These are phyloP conservation scores for Liriodendron chinense DNA, from an alignment of 164 flowering plant genomes.

Conservation along the genomic window DNA sequence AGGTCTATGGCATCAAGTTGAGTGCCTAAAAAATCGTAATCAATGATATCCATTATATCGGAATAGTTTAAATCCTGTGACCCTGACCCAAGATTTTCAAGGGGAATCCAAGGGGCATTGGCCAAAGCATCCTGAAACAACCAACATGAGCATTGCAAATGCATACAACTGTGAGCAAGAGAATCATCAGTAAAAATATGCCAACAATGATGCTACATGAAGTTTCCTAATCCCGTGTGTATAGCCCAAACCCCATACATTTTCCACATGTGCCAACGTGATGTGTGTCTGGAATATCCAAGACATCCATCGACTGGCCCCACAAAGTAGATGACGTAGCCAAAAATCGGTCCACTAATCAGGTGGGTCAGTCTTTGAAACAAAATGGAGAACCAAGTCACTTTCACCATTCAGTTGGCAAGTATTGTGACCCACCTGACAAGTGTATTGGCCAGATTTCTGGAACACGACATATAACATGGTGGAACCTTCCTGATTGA, in stretches of 20 bases:
- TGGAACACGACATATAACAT: neutral
- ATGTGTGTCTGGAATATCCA: neutral
- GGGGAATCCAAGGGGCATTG: neutral
- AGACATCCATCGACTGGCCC: neutral
- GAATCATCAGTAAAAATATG: neutral
- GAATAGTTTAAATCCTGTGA: slow-evolving; percentile 2
- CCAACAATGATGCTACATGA: neutral
- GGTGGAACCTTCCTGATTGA: neutral
- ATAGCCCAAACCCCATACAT: neutral
- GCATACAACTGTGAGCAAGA: neutral
- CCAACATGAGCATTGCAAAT: neutral
- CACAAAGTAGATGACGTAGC: too few relatives aligned
- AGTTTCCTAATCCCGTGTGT: neutral
- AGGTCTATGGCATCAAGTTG: slow-evolving; percentile 4
- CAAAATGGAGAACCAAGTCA: too few relatives aligned
- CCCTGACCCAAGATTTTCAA: neutral
- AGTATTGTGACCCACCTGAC: neutral
- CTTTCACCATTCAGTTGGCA: too few relatives aligned
- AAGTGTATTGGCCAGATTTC: neutral
- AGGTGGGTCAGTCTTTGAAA: too few relatives aligned
- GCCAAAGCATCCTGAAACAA: slow-evolving; percentile 9
- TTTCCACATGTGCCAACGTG: neutral
- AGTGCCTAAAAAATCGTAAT: neutral
- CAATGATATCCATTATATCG: neutral
- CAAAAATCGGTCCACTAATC: too few relatives aligned